Evolutionary conservation across 1,284 basidiomycete species (phyloP).

Genomic region (Ceratobasidium sp.): DNA sequence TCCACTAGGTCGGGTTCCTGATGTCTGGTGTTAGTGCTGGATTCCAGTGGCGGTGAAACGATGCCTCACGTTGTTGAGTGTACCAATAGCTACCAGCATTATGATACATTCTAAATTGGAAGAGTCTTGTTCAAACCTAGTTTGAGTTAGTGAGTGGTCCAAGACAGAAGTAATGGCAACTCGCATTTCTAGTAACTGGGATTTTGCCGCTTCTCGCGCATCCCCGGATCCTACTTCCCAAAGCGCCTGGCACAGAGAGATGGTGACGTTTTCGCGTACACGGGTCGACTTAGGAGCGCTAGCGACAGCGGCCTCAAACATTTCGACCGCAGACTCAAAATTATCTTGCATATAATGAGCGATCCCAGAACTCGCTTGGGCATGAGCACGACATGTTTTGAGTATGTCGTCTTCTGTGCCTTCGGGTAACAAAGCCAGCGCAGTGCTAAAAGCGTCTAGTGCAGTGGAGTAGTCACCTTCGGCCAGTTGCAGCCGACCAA

Average conservation of each 20-base stretch:
- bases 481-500: conserved; percentile 77
- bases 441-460: conserved; percentile 73
- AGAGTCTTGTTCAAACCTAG: conserved; percentile 68
- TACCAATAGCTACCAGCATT: conserved; percentile 83
- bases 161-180: conserved; percentile 45
- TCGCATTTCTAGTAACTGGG: conserved; percentile 82
- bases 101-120: conserved; percentile 80
- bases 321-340: conserved; percentile 65
- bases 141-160: conserved; percentile 15
- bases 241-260: conserved; percentile 77
- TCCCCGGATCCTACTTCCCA: conserved; percentile 81
- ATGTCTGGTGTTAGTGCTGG: neutral
- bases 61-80: conserved; percentile 58
- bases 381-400: conserved; percentile 59
- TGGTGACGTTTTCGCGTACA: conserved; percentile 71
- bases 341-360: conserved; percentile 70
- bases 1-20: conserved; percentile 81
- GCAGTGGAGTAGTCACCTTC: conserved; percentile 65
- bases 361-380: conserved; percentile 72
- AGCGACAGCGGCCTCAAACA: conserved; percentile 70
- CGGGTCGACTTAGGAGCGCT: conserved; percentile 55
- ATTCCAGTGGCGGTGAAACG: neutral
- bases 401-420: conserved; percentile 52
- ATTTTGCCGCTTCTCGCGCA: conserved; percentile 75
- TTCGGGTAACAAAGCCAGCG: conserved; percentile 70